A percentile compares a stretch with the other conserved stretches of the same genome.
phyloP scores from a whole-genome alignment of 2,329 filamentous ascomycete species.

The Akanthomyces dipterigenus region DNA sequence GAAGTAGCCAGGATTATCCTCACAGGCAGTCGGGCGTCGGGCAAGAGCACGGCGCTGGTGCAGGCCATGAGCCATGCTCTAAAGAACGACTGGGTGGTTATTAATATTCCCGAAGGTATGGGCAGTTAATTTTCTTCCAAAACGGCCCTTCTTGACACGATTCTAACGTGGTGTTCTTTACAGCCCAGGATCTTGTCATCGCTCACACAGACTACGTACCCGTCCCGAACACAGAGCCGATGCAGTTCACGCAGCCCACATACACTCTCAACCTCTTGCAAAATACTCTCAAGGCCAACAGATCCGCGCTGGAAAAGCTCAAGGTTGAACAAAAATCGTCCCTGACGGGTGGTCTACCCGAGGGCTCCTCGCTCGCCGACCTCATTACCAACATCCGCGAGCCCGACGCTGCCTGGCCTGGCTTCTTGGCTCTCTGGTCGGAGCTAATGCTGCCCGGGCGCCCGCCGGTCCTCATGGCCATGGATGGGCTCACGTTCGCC shows the following conservation, averaged over 20 bases:
- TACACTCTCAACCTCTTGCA: constrained; percentile 71
- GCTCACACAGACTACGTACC: constrained; percentile 75
- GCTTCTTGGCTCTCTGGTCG: constrained; percentile 73
- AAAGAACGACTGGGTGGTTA: constrained; percentile 78
- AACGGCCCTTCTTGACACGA: neutral
- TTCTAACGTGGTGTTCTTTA: constrained; percentile 1
- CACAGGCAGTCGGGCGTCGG: constrained; percentile 65
- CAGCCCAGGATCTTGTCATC: constrained; percentile 74
- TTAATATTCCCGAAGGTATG: constrained; percentile 84
- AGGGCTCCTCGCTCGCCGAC: constrained; percentile 58
- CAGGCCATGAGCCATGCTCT: constrained; percentile 79
- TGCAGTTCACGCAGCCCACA: constrained; percentile 68
- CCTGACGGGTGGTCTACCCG: constrained; percentile 37
- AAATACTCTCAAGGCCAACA: constrained; percentile 67
- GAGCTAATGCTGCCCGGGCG: constrained; percentile 58
- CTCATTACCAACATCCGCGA: constrained; percentile 68
- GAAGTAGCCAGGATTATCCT: constrained; percentile 59
- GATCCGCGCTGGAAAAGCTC: constrained; percentile 49
- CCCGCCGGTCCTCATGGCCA: constrained; percentile 60
- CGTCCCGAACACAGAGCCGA: constrained; percentile 50
- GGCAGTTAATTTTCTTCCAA: neutral
- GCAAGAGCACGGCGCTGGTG: constrained; percentile 81
- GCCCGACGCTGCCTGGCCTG: constrained; percentile 68
- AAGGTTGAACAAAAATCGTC: constrained; percentile 39
- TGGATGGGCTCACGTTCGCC: constrained; percentile 76